Base-by-base conservation (phyloP, 1,284 basidiomycete species). In the Cutaneotrichosporon cutaneum region DNA sequence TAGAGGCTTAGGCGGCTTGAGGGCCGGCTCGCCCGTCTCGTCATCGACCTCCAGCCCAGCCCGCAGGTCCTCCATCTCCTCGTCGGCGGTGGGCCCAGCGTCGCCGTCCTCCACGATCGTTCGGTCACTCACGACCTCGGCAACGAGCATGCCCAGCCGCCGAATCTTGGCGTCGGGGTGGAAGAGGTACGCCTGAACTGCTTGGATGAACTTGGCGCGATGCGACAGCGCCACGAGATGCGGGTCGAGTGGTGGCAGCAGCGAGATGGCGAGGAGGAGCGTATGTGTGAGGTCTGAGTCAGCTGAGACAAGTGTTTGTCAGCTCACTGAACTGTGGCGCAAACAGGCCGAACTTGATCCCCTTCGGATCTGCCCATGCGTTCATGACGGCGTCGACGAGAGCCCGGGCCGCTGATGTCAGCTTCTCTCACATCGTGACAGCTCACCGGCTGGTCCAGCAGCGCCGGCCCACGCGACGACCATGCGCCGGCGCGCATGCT, bases 91-190 rank as follows among this genome's bases (percentile, higher is more conserved):
- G 0, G 51, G 42, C 14, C 58, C 48, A 14, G 35, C 58, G 2
- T 50, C 60, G 16, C 53, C 53, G 8, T 64, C 59, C 14, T 56
- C 59, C 27, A 57, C 58, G 14, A 58, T 55, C 8, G 74, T 81
- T 24, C 68, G 68, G 60, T 67, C 69, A 61, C 71, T 75, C 8
- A 82, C 60, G 24, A 89, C 81, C 76, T 99, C 95, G 0, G 91
- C 95, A 0, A 87, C 86, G 13, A 98, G 84, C 94, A 98, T 96
- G 2, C 95, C 95, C 67, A 92, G 88, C n/a, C 88, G 83, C 2
- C 94, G 87, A 14, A 96, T 84, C 2, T 85, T 83, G 4, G 83
- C 80, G 61, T 95, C 92, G 4, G 89, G 80, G 70, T 96, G 92
- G 0, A 83, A 83, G 47, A 96, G 86, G 72, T 94, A 95, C 7